Base-by-base conservation (phyloP, 148 eudicot genomes). In the Euryodendron excelsum region DNA sequence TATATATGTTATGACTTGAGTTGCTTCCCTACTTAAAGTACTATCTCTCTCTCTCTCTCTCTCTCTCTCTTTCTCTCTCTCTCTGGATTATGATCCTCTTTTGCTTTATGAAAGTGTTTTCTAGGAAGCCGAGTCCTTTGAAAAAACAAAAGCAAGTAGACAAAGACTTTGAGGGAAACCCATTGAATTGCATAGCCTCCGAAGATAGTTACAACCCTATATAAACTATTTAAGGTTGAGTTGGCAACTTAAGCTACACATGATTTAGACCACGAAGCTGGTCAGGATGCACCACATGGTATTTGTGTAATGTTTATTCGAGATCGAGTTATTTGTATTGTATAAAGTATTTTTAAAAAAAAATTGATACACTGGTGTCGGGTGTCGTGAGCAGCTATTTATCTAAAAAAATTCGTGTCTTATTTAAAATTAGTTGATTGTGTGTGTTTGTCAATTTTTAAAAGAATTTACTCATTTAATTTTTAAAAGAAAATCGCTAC, bases 181-280 rank as follows among this genome's bases (percentile, higher is more conserved):
- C 77, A 58, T 25, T n/a, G n/a, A n/a, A n/a, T n/a, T n/a, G n/a
- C n/a, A n/a, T n/a, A n/a, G n/a, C 31, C 61, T 72, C 60, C 7
- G 18, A 55, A 13, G 27, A 73, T 58, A 3, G 34, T 73, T n/a
- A 56, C 48, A 21, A n/a, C 45, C 9, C 48, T n/a, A 30, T 23
- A 1, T 25, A 39, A 48, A 18, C 39, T 30, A 77, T 80, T 74
- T 67, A 78, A 81, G 81, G 41, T 81, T 83, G 85, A 85, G 86
- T 88, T 88, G 88, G 81, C 87, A 83, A 87, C 77, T 63, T 73
- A 82, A 80, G 80, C 34, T 4, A 30, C 31, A 17, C 48, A 81
- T 85, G 56, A 63, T 66, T 75, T 83, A 82, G 82, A 77, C 85
- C 88, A 83, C 86, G 33, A 77, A 71, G 71, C 69, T 81, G 62